These are phyloP conservation scores for Sextonia rubra DNA, from an alignment of 164 flowering plant genomes.

Conservation along the genomic window DNA sequence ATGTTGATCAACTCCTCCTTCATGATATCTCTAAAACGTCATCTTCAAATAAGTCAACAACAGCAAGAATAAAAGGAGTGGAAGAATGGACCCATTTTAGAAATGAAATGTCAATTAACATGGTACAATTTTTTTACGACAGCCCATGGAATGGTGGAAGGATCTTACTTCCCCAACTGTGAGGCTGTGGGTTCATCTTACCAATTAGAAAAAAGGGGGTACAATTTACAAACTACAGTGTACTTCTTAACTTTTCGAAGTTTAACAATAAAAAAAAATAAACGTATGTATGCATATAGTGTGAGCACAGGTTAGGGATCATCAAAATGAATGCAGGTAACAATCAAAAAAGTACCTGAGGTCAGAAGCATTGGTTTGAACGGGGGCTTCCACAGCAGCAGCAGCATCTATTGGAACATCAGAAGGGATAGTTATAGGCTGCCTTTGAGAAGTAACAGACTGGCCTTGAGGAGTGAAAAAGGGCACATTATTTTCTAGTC, in stretches of 20 bases:
- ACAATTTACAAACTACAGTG: background rate
- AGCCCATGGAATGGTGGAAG: background rate
- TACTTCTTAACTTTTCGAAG: background rate
- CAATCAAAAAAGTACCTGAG: slow-evolving; percentile 53
- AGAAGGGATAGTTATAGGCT: slow-evolving; percentile 43
- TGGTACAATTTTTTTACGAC: background rate
- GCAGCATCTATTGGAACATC: slow-evolving; percentile 42
- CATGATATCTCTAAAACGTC: too few species aligned
- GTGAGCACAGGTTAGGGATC: too few species aligned
- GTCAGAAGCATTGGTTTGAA: slow-evolving; percentile 63
- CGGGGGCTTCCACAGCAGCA: slow-evolving; percentile 29
- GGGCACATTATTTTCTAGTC: slow-evolving; percentile 54
- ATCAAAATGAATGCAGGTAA: background rate
- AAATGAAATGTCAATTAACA: background rate
- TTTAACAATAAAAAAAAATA: background rate
- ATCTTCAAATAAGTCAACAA: background rate
- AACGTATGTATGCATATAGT: background rate
- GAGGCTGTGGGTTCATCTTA: too few species aligned
- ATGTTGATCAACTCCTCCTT: too few species aligned
- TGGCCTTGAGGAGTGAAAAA: slow-evolving; percentile 88
- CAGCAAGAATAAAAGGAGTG: background rate
- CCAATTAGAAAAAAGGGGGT: too few species aligned
- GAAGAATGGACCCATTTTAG: background rate
- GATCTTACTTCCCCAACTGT: background rate
- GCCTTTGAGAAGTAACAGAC: slow-evolving; percentile 73